Evolutionary conservation across 306 rosid genomes (phyloP).

Genomic region (Rubus idaeus): DNA sequence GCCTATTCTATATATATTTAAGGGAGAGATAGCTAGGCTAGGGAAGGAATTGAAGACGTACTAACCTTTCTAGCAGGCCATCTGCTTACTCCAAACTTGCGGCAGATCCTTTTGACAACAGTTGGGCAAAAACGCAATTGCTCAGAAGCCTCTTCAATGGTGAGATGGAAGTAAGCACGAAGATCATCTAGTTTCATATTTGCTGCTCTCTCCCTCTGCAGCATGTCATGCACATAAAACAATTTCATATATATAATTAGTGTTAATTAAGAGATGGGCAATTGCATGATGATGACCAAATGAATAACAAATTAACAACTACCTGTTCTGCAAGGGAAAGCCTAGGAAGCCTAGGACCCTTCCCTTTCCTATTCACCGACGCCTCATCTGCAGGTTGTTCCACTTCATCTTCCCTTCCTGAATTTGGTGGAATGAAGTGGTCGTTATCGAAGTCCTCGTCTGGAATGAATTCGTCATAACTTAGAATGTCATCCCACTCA

Average conservation of each 20-base stretch:
- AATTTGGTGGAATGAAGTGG: background rate
- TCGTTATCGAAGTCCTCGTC: background rate
- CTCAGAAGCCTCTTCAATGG: conserved; percentile 55
- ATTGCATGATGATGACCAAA: background rate
- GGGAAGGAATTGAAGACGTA: background rate
- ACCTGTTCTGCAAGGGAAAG: conserved; percentile 52
- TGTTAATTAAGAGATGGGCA: background rate
- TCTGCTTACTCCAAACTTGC: conserved; percentile 44
- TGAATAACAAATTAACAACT: background rate
- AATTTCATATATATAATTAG: background rate
- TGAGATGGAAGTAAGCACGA: conserved; percentile 43
- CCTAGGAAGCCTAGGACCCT: conserved; percentile 14
- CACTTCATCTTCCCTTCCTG: background rate
- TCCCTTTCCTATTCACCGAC: background rate
- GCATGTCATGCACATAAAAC: background rate
- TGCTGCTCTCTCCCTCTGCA: conserved; percentile 61
- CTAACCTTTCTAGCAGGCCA: conserved; percentile 88
- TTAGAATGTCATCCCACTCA: conserved; percentile 41
- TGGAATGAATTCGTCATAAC: background rate
- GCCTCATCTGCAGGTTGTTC: conserved; percentile 9
- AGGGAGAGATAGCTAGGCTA: background rate
- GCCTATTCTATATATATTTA: background rate
- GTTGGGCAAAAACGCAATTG: conserved; percentile 52
- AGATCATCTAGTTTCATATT: conserved; percentile 50
- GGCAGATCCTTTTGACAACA: conserved; percentile 67